Evolutionary conservation across 345 rosid species (phyloP).

Genomic region (Trapa incisa): DNA sequence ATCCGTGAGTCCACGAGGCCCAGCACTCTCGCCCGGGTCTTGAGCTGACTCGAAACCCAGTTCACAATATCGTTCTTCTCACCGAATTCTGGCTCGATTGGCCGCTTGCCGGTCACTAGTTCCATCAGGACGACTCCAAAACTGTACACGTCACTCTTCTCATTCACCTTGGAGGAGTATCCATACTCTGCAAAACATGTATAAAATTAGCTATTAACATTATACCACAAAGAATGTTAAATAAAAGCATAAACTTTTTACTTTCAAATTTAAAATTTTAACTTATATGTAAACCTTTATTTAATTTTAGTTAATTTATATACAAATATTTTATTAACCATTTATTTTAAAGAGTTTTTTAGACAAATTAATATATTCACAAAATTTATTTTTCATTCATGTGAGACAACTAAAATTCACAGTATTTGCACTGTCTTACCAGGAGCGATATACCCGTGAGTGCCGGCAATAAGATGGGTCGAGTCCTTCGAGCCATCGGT

Average conservation of each 20-base stretch:
- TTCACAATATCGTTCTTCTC: slow-evolving; percentile 12
- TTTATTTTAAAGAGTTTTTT: too few species aligned
- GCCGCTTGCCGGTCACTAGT: slow-evolving; percentile 15
- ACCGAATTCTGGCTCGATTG: slow-evolving; percentile 11
- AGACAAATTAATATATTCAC: too few species aligned
- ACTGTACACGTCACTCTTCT: slow-evolving; percentile 19
- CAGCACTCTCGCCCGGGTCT: slow-evolving; percentile 7
- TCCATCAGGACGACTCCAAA: slow-evolving; percentile 20
- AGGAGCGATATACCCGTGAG: slow-evolving; percentile 17
- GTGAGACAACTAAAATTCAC: too few species aligned
- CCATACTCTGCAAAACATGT: slow-evolving; percentile 14
- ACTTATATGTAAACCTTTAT: too few species aligned
- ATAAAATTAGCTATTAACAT: background rate
- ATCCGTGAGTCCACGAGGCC: slow-evolving; percentile 12
- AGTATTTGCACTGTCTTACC: background rate
- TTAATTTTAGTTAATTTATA: too few species aligned
- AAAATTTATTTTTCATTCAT: too few species aligned
- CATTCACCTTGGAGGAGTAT: slow-evolving; percentile 13
- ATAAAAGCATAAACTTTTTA: too few species aligned
- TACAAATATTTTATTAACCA: too few species aligned
- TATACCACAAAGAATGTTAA: too few species aligned
- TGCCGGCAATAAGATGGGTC: slow-evolving; percentile 12
- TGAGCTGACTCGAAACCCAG: slow-evolving; percentile 16
- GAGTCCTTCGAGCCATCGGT: slow-evolving; percentile 8
- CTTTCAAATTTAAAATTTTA: too few species aligned